Conservation (phyloP, 192 early-diverging fungal species). For the Coemansia umbellata region DNA sequence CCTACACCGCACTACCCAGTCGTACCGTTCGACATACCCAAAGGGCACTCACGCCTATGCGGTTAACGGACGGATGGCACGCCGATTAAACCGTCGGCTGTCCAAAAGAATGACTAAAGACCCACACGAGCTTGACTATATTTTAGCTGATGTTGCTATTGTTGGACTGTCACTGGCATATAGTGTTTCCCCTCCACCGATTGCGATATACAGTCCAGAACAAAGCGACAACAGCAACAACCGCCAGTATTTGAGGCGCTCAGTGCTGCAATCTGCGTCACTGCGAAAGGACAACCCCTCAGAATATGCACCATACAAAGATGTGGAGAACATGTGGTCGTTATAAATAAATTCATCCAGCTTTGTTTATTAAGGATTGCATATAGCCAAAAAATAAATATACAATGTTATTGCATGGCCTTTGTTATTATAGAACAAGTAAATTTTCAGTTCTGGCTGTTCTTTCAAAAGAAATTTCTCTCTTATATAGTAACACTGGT, state of each 20-base stretch:
- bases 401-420: too few species aligned
- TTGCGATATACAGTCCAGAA: constrained; percentile 1
- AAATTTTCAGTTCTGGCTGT: too few species aligned
- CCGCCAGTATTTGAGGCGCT: constrained; percentile 11
- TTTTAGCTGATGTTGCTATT: constrained; percentile 25
- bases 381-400: too few species aligned
- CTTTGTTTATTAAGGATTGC: too few species aligned
- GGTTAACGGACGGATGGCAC: constrained; percentile 11
- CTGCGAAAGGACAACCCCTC: constrained; percentile 18
- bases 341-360: constrained; percentile 1
- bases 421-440: too few species aligned
- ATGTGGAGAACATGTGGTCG: constrained; percentile 15
- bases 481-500: too few species aligned
- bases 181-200: constrained; percentile 31
- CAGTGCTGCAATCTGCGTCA: constrained; percentile 10
- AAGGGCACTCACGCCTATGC: constrained; percentile 23
- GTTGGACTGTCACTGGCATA: constrained; percentile 10
- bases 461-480: too few species aligned
- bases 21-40: constrained; percentile 14
- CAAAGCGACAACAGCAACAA: neutral
- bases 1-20: neutral
- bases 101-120: constrained; percentile 6
- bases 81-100: constrained; percentile 6
- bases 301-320: constrained; percentile 12
- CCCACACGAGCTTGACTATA: constrained; percentile 17